These are phyloP conservation scores for Gaeumannomyces sp. DNA, from an alignment of 2,329 filamentous ascomycete species.

Conservation along the genomic window DNA sequence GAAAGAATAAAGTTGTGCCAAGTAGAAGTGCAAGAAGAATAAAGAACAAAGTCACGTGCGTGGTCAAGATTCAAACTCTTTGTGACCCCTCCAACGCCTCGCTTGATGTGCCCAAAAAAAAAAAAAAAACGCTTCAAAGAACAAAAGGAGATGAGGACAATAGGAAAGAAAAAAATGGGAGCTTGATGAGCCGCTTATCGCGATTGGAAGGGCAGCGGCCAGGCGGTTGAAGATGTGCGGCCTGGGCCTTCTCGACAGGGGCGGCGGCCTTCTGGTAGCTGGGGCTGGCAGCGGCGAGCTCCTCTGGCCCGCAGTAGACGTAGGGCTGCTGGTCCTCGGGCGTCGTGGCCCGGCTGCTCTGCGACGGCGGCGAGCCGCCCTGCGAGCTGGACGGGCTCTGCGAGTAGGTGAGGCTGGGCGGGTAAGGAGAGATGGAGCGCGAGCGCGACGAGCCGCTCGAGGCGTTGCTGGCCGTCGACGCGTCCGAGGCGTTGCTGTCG, in stretches of 20 bases:
- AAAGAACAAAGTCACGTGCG: neutral
- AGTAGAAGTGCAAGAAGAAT: neutral
- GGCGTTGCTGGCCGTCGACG: slow-evolving; percentile 37
- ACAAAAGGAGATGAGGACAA: neutral
- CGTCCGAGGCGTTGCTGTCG: slow-evolving; percentile 42
- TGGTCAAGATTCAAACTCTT: neutral
- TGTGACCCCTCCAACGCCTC: neutral
- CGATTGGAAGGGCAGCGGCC: slow-evolving; percentile 8
- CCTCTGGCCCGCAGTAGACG: slow-evolving; percentile 21
- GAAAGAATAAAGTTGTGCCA: neutral
- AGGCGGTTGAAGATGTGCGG: slow-evolving; percentile 7
- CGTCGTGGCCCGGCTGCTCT: slow-evolving; percentile 40
- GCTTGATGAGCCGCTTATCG: neutral
- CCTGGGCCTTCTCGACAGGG: slow-evolving; percentile 1
- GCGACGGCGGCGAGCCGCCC: slow-evolving; percentile 21
- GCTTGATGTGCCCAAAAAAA: neutral
- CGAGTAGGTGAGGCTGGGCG: slow-evolving; percentile 40
- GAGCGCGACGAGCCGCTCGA: slow-evolving; percentile 39
- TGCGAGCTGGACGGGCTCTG: slow-evolving; percentile 10
- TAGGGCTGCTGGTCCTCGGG: slow-evolving; percentile 36
- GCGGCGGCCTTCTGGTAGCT: neutral
- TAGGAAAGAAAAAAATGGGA: neutral
- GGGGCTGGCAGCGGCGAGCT: neutral
- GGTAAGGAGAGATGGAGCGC: slow-evolving; percentile 34
- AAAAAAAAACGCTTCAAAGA: neutral